phyloP scores from a whole-genome alignment of 441 rosid genomes.

The Populus tomentosa region DNA sequence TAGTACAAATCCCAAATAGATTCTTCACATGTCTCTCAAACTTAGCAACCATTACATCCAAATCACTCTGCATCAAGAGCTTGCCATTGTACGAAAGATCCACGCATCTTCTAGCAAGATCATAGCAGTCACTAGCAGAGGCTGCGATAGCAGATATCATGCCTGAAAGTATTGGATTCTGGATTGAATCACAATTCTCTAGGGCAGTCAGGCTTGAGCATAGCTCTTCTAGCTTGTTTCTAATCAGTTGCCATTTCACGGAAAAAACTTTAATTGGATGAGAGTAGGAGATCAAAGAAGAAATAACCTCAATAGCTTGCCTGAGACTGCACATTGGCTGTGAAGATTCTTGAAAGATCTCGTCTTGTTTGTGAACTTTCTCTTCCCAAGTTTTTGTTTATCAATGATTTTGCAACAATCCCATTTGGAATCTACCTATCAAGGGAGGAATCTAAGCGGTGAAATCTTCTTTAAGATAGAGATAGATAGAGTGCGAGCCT shows the following conservation, averaged over 20 bases:
- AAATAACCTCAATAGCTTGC: constrained; percentile 47
- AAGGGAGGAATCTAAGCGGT: constrained; percentile 13
- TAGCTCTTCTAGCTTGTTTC: constrained; percentile 70
- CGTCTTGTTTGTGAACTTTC: constrained; percentile 21
- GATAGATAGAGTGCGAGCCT: not conserved
- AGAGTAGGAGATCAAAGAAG: constrained; percentile 72
- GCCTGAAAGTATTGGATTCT: constrained; percentile 42
- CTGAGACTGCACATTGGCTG: constrained; percentile 24
- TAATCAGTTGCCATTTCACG: constrained; percentile 75
- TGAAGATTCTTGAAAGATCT: constrained; percentile 18
- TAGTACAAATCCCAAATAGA: constrained; percentile 57
- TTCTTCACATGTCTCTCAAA: constrained; percentile 48
- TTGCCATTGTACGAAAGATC: constrained; percentile 80
- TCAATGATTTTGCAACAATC: constrained; percentile 26
- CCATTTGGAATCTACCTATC: constrained; percentile 28
- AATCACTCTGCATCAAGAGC: constrained; percentile 95
- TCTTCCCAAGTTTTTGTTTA: constrained; percentile 39
- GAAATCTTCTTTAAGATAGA: constrained; percentile 9
- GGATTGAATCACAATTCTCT: constrained; percentile 45
- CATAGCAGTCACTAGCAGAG: constrained; percentile 47
- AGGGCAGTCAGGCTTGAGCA: constrained; percentile 49
- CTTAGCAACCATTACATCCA: constrained; percentile 58
- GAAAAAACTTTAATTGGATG: constrained; percentile 63
- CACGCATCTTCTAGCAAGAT: constrained; percentile 69
- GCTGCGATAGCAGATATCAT: constrained; percentile 41